phyloP scores from a whole-genome alignment of 495 filamentous ascomycete species.

The Aspergillus cristatus region DNA sequence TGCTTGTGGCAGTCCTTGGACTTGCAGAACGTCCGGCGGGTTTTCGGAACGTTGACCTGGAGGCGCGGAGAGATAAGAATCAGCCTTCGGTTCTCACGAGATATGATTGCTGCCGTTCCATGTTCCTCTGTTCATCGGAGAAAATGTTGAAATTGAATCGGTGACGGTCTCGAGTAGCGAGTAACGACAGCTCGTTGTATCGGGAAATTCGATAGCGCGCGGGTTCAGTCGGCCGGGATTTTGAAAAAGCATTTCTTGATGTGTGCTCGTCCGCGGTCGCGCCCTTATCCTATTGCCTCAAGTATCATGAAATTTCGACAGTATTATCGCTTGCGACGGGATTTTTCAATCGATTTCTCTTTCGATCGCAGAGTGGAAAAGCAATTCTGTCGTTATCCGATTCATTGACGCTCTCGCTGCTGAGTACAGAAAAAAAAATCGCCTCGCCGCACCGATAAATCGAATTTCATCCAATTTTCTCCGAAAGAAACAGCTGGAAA shows the following conservation, averaged over 20 bases:
- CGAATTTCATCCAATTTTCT: slow-evolving; percentile 13
- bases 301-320: too few species aligned
- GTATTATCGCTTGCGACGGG: too few species aligned
- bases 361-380: too few species aligned
- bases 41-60: slow-evolving; percentile 86
- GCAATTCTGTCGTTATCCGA: too few species aligned
- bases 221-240: too few species aligned
- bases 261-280: too few species aligned
- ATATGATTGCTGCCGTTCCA: slow-evolving; percentile 1
- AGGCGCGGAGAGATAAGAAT: slow-evolving; percentile 14
- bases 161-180: too few species aligned
- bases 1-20: slow-evolving; percentile 91
- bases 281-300: too few species aligned
- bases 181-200: too few species aligned
- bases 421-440: not conserved
- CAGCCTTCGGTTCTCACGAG: slow-evolving; percentile 15
- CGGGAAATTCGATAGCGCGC: too few species aligned
- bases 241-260: too few species aligned
- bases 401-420: not conserved
- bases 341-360: too few species aligned
- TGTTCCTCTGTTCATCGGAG: slow-evolving; percentile 7
- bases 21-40: slow-evolving; percentile 91
- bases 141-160: slow-evolving; percentile 1
- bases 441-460: not conserved
- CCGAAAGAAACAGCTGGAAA: slow-evolving; percentile 11